These are phyloP conservation scores for Lobosporangium transversale DNA, from an alignment of 192 early-diverging fungal species.

Conservation along the genomic window DNA sequence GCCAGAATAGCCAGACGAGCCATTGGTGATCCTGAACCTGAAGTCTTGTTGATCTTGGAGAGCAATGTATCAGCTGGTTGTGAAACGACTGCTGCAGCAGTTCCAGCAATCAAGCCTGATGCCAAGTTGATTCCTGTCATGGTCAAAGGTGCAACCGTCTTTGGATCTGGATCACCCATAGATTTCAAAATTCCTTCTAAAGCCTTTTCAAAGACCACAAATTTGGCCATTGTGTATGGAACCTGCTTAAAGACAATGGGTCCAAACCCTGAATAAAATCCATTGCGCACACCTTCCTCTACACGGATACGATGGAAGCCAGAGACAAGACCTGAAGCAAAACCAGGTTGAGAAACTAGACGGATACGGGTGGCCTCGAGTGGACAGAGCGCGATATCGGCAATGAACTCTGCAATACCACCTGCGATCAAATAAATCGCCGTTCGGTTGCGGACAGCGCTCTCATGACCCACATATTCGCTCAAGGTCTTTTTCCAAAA, in stretches of 20 bases:
- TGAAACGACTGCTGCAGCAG: constrained; percentile 70
- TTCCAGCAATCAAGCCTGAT: constrained; percentile 75
- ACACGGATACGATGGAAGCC: constrained; percentile 68
- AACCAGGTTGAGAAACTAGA: constrained; percentile 74
- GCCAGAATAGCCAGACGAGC: constrained; percentile 58
- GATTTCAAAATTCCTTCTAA: constrained; percentile 56
- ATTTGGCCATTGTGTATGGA: constrained; percentile 86
- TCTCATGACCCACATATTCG: constrained; percentile 62
- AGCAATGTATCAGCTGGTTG: constrained; percentile 74
- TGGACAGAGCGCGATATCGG: constrained; percentile 79
- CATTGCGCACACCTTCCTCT: constrained; percentile 72
- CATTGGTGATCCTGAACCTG: constrained; percentile 63
- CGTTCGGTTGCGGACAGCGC: constrained; percentile 67
- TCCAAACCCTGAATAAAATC: constrained; percentile 83
- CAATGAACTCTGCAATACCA: constrained; percentile 79
- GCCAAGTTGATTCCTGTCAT: constrained; percentile 63
- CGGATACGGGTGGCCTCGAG: constrained; percentile 81
- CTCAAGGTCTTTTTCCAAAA: constrained; percentile 71
- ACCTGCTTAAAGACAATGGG: constrained; percentile 81
- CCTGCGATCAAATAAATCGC: constrained; percentile 72
- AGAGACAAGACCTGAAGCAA: constrained; percentile 67
- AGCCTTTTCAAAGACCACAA: constrained; percentile 70
- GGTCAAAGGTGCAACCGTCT: constrained; percentile 52
- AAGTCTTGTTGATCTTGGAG: constrained; percentile 74
- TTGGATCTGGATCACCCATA: constrained; percentile 55